Conservation (phyloP, 1,284 basidiomycete genomes). For the Sporisorium iseilematis-ciliati region DNA sequence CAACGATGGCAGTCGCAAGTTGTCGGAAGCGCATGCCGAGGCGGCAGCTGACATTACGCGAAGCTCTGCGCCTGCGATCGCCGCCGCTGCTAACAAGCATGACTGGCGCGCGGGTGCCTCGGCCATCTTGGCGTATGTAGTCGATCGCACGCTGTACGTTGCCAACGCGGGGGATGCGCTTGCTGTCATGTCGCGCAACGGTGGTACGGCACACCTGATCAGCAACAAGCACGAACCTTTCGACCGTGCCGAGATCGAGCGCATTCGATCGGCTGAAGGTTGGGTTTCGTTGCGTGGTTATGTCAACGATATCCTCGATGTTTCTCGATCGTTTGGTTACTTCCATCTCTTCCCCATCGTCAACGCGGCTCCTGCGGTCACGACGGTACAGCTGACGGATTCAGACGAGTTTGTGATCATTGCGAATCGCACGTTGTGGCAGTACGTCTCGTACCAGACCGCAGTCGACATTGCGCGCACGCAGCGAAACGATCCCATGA, state of each 20-base stretch:
- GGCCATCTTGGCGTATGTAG: slow-evolving; percentile 87
- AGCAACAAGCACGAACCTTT: slow-evolving; percentile 91
- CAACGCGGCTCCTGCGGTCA: slow-evolving; percentile 87
- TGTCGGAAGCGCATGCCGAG: slow-evolving; percentile 50
- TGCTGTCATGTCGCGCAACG: slow-evolving; percentile 84
- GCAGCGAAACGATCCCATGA: slow-evolving; percentile 87
- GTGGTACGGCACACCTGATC: slow-evolving; percentile 81
- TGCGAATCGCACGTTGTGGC: slow-evolving; percentile 93
- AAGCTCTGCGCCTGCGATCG: slow-evolving; percentile 50
- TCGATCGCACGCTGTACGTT: slow-evolving; percentile 83
- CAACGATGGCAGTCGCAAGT: slow-evolving; percentile 54
- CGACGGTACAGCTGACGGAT: slow-evolving; percentile 79
- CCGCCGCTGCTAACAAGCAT: slow-evolving; percentile 53
- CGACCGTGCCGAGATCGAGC: slow-evolving; percentile 83
- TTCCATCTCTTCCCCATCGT: slow-evolving; percentile 91
- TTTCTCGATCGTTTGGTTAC: slow-evolving; percentile 93
- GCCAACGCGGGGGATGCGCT: slow-evolving; percentile 92
- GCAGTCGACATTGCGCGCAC: slow-evolving; percentile 95
- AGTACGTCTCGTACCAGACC: slow-evolving; percentile 92
- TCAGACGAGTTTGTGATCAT: slow-evolving; percentile 97
- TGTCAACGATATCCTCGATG: slow-evolving; percentile 91
- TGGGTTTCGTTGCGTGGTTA: slow-evolving; percentile 95
- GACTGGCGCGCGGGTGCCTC: slow-evolving; percentile 74
- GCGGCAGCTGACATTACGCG: slow-evolving; percentile 37
- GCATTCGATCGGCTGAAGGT: slow-evolving; percentile 91